Percentiles rank a stretch among this genome's conserved stretches.
Conservation (phyloP, 805 yeast species). For the Maudiozyma pseudohumilis region DNA sequence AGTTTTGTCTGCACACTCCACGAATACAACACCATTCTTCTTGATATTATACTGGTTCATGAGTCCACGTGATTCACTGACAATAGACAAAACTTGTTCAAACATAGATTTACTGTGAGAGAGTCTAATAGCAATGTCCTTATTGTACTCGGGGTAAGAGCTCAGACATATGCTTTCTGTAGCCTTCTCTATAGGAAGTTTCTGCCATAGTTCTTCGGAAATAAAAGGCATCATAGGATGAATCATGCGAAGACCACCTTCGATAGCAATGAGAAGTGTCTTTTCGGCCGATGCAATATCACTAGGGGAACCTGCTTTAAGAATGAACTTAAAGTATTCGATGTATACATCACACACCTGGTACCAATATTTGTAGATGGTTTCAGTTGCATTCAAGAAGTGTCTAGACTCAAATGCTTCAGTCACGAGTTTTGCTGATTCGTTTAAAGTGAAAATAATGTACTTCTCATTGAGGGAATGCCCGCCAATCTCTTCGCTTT, state of each 20-base stretch:
- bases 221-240: slow-evolving; percentile 98
- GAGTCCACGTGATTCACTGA: slow-evolving; percentile 82
- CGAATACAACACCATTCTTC: slow-evolving; percentile 75
- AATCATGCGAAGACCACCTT: slow-evolving; percentile 76
- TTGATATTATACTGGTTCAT: slow-evolving; percentile 80
- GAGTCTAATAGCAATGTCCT: slow-evolving; percentile 42
- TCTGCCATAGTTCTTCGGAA: slow-evolving; percentile 97
- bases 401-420: slow-evolving; percentile 69
- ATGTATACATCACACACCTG: slow-evolving; percentile 94
- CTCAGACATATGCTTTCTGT: slow-evolving; percentile 67
- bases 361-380: slow-evolving; percentile 85
- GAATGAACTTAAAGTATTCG: slow-evolving; percentile 87
- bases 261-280: slow-evolving; percentile 82
- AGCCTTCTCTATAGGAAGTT: slow-evolving; percentile 70
- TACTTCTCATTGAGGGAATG: slow-evolving; percentile 88
- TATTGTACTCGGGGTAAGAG: slow-evolving; percentile 55
- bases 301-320: slow-evolving; percentile 72
- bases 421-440: slow-evolving; percentile 50
- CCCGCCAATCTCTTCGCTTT: slow-evolving; percentile 63
- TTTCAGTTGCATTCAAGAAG: slow-evolving; percentile 73
- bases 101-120: slow-evolving; percentile 57
- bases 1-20: slow-evolving; percentile 45
- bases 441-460: slow-evolving; percentile 77
- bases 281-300: slow-evolving; percentile 82
- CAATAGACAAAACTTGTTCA: slow-evolving; percentile 70